Evolutionary conservation across 306 rosid genomes (phyloP), one percentile per base, ranked within the genome.

Genomic region (Vigna hirtella): DNA sequence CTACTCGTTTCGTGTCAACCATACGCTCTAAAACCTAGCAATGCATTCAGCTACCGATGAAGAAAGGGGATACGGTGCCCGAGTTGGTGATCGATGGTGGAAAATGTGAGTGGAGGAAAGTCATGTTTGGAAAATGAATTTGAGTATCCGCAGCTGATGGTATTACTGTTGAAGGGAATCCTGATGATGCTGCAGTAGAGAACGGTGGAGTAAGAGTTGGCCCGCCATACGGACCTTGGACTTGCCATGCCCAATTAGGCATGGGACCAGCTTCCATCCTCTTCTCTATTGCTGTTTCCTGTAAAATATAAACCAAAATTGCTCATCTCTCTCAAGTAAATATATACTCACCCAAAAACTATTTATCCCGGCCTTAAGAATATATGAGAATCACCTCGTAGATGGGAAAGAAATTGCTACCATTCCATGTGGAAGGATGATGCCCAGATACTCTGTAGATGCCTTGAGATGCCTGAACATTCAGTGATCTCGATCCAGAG

Each of bases 141-240:
- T 86, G 91, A 84, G 82, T 79, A 71, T 76, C 90, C 78, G 90
- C 91, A 76, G 93, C 84, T 59, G 98, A 66, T 26, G 89, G 82
- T 24, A 78, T 51, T 17, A 71, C 59, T 48, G 90, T 28, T 73
- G 91, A 81, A 67, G 97, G 93, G 98, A 94, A 94, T 94, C 98
- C 97, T 92, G 98, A 94, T 94, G 98, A 94, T 94, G 98, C 98
- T 92, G 98, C 97, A 87, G 92, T 83, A 86, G 93, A 88, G 90
- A 92, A 87, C 71, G 85, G 84, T 52, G 92, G 90, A 75, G 78
- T 28, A 66, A 82, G 85, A 69, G 82, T 78, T 67, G 90, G 82
- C 79, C 85, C 83, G 36, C 86, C 85, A 50, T 81, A 81, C 42
- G 87, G 88, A 81, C 83, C 84, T 80, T 85, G 91, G 70, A 83